Conservation (phyloP, 768 basidiomycete genomes). For the Tremella mesenterica region DNA sequence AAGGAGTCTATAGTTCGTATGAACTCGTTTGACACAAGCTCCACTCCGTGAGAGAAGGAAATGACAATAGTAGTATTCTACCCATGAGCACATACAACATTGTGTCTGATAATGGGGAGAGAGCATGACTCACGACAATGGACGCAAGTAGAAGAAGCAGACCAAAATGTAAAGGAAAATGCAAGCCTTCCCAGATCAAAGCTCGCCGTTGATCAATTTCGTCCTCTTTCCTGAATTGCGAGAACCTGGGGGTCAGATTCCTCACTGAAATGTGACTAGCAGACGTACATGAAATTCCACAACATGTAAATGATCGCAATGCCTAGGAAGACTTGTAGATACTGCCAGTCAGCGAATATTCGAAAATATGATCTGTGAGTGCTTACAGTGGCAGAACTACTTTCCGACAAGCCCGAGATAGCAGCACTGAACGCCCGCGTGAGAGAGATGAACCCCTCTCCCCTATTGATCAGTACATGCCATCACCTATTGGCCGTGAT, state of each 20-base stretch:
- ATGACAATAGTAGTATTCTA: conserved; percentile 26
- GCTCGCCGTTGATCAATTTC: conserved; percentile 5
- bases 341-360: neutral
- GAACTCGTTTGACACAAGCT: conserved; percentile 7
- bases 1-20: conserved; percentile 1
- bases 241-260: too few relatives aligned
- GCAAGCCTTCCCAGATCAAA: conserved; percentile 23
- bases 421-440: conserved; percentile 24
- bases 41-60: conserved; percentile 22
- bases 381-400: conserved; percentile 12
- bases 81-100: neutral
- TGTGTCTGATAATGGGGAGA: neutral
- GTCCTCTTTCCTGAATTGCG: conserved; percentile 10
- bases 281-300: conserved; percentile 28
- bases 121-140: conserved; percentile 20
- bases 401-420: conserved; percentile 20
- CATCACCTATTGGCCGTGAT: neutral
- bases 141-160: conserved; percentile 27
- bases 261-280: too few relatives aligned
- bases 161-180: conserved; percentile 30
- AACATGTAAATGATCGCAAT: conserved; percentile 26
- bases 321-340: conserved; percentile 3
- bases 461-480: conserved; percentile 16
- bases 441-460: conserved; percentile 35
- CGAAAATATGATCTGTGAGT: neutral